Evolutionary conservation across 2,329 filamentous ascomycete species (phyloP).

Genomic region (Colletotrichum salicis): DNA sequence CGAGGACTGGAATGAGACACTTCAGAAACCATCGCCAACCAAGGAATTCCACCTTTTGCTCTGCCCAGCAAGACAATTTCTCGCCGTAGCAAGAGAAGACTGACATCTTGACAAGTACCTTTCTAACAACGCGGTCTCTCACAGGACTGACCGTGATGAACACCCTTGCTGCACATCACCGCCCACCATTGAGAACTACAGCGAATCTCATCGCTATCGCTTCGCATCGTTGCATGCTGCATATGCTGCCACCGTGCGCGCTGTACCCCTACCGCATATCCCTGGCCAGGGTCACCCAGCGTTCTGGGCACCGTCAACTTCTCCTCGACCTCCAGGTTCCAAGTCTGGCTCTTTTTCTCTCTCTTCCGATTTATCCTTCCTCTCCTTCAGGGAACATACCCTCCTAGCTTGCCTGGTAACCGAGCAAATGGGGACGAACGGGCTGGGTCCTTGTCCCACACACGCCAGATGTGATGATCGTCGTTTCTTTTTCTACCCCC

Average conservation of each 20-base stretch:
- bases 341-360: background rate
- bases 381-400: background rate
- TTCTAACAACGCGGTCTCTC: background rate
- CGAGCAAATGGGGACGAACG: conserved; percentile 6
- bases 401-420: background rate
- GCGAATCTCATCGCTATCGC: conserved; percentile 10
- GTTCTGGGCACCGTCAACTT: conserved; percentile 2
- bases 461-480: conserved; percentile 23
- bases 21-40: background rate
- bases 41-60: background rate
- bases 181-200: background rate
- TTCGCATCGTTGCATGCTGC: background rate
- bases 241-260: background rate
- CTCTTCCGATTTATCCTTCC: background rate
- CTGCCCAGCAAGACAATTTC: background rate
- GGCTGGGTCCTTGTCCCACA: conserved; percentile 14
- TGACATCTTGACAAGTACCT: background rate
- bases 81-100: background rate
- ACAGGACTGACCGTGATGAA: background rate
- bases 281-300: conserved; percentile 25
- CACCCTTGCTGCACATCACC: background rate
- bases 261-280: conserved; percentile 21
- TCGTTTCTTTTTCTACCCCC: conserved; percentile 16
- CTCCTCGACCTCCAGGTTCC: background rate
- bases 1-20: conserved; percentile 7